These are phyloP conservation scores for Lactarius sp. DNA, from an alignment of 768 basidiomycete species.

Conservation along the genomic window DNA sequence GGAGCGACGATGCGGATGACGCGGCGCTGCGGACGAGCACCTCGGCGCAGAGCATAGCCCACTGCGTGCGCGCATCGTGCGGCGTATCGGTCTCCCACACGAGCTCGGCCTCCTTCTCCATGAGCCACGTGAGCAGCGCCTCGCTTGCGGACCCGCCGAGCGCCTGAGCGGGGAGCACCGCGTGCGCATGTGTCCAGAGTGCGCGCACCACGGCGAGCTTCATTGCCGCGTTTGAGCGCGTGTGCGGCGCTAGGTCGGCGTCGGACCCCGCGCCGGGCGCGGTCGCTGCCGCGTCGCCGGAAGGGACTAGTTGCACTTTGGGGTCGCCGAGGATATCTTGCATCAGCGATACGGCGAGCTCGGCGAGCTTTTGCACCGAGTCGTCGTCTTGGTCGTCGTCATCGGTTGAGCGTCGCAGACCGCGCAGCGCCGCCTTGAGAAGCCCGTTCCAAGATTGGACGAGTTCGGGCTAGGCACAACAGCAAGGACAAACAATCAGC, in stretches of 20 bases:
- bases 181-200: slow-evolving; percentile 51
- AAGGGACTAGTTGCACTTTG: slow-evolving; percentile 21
- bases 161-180: slow-evolving; percentile 38
- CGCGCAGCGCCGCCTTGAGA: slow-evolving; percentile 44
- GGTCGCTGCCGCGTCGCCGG: background rate
- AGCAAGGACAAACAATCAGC: slow-evolving; percentile 10
- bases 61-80: slow-evolving; percentile 46
- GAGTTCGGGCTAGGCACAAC: slow-evolving; percentile 39
- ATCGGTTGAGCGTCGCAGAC: slow-evolving; percentile 37
- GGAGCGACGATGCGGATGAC: slow-evolving; percentile 31
- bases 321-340: slow-evolving; percentile 20
- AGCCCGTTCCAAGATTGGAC: slow-evolving; percentile 55
- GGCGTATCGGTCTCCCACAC: slow-evolving; percentile 40
- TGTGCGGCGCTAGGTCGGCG: slow-evolving; percentile 22
- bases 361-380: slow-evolving; percentile 25
- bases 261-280: background rate
- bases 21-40: slow-evolving; percentile 42
- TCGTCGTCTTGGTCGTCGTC: slow-evolving; percentile 32
- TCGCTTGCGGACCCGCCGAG: slow-evolving; percentile 42
- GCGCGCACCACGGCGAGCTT: slow-evolving; percentile 54
- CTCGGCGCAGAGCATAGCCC: slow-evolving; percentile 59
- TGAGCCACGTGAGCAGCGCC: slow-evolving; percentile 45
- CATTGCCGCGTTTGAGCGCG: slow-evolving; percentile 41
- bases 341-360: slow-evolving; percentile 16
- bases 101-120: slow-evolving; percentile 44